A percentile compares a stretch with the other conserved stretches of the same genome.
phyloP scores from a whole-genome alignment of 2,329 filamentous ascomycete genomes.

The Pyrenochaeta sp. region DNA sequence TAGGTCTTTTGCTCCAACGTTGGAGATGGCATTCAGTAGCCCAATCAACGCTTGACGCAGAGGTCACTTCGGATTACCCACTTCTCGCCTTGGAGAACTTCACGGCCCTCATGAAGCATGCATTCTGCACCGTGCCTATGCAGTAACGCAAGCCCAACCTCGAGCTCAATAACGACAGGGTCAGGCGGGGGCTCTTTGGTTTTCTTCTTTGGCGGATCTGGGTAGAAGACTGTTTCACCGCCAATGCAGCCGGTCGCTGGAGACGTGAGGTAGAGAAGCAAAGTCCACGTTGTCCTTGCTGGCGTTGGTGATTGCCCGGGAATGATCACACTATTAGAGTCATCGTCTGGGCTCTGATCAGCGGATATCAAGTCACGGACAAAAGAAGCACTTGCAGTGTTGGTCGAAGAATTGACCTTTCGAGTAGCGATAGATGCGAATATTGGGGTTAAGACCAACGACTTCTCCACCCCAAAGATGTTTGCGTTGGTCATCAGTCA shows the following conservation, averaged over 20 bases:
- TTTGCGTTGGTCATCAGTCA: conserved; percentile 40
- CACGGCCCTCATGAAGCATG: conserved; percentile 84
- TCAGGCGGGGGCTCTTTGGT: conserved; percentile 55
- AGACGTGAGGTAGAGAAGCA: conserved; percentile 86
- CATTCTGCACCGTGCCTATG: conserved; percentile 91
- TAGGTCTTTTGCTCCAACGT: no score
- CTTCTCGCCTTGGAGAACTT: conserved; percentile 83
- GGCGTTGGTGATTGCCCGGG: conserved; percentile 48
- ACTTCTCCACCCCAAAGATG: conserved; percentile 78
- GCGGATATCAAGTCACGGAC: background rate
- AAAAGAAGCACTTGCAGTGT: conserved; percentile 72
- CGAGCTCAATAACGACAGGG: conserved; percentile 74
- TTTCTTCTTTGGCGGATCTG: conserved; percentile 58
- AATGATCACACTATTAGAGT: conserved; percentile 76
- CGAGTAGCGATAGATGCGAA: conserved; percentile 86
- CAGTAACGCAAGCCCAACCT: conserved; percentile 84
- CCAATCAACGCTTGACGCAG: conserved; percentile 64
- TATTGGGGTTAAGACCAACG: conserved; percentile 86
- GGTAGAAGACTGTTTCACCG: conserved; percentile 92
- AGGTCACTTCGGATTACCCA: conserved; percentile 90
- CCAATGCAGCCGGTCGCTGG: conserved; percentile 76
- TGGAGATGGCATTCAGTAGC: background rate
- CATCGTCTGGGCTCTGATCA: conserved; percentile 69
- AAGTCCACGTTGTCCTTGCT: conserved; percentile 86
- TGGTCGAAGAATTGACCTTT: conserved; percentile 90